Evolutionary conservation across 2,329 filamentous ascomycete species (phyloP), one percentile per base, ranked within the genome.

Genomic region (Domatiomyces globalis): DNA sequence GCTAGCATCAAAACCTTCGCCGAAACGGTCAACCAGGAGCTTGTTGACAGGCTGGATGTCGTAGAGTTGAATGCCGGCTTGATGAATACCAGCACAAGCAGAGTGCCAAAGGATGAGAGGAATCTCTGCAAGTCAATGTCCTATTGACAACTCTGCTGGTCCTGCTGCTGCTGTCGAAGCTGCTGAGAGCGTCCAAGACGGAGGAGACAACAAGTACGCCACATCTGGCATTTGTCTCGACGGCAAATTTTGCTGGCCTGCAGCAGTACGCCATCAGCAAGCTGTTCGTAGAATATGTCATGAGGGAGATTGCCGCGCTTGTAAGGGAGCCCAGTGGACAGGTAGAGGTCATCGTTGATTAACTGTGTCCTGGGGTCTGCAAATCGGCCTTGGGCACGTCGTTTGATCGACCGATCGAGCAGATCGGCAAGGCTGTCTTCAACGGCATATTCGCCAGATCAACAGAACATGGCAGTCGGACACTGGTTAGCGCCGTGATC

Each of bases 351-450:
- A 66, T 73, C 39, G 63, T 73, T 52, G 73, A 71, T 46, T 69
- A 70, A 0, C 62, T 66, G 4, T 72, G 70, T 51, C 72, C 72
- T 1, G 71, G 71, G 1, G 59, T 72, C 29, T 73, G 71, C 56
- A 62, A 57, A 18, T 70, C 71, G 3, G 64, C 66, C 9, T 62
- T 73, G 5, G 66, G 66, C 22, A 25, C 3, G 22, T 25, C 22
- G 22, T 25, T 25, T 25, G 3, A 25, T 4, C 22, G 22, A 25
- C 22, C 22, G 22, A 25, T 25, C 22, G 22, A 25, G 22, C 22
- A 25, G 3, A 25, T 25, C 6, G 22, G 22, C 22, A 6, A 4
- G 22, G 22, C 22, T 25, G 22, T 25, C 22, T 25, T 25, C 22
- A 4, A 25, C 22, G 22, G 22, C 3, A 3, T 25, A 25, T 25